Base-by-base conservation (phyloP, 2,329 filamentous ascomycete species). In the Lasiodiplodia hormozganensis region DNA sequence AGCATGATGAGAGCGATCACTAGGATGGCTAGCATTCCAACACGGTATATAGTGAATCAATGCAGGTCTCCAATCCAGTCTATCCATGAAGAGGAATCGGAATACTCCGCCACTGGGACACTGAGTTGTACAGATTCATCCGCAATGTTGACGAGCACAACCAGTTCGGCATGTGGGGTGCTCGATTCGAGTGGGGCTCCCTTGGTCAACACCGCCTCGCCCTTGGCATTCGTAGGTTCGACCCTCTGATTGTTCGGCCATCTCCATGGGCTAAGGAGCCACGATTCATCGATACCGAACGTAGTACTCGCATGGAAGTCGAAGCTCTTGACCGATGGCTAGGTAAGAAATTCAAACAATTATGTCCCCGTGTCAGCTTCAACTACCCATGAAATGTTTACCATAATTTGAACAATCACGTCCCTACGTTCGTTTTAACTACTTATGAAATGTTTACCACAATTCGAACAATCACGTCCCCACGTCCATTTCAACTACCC, bases 161-260 rank as follows among this genome's bases (percentile, higher is more conserved):
- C 23, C 11, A 23, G 8, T 34, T 31, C 16, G 11, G 18, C 8
- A 28, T 49, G 12, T 49, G 58, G 58, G 10, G 23, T 8, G 40
- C 23, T 11, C 38, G 64, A 16, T 57, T 57, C 25, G 64, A 67
- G 7, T 67, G 64, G 64, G 53, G 64, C n/a, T 23, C 25, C 6
- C 21, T 49, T 11, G 43, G 53, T 28, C 54, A 51, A 43, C 53
- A 67, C 43, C 53, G 54, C 3, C 65, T 60, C 31, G 56, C 43
- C 8, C 28, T 67, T 16, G 65, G 65, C 6, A 40, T 67, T 2
- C 53, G 54, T 16, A 60, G 40, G 7, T 60, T 66, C 16, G 64
- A 66, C 21, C 23, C 64, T 18, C 18, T 57, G 21, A n/a, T 10
- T 2, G 28, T 49, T 4, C 23, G 10, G 25, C 64, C 53, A 16